These are phyloP conservation scores for Platanus orientalis DNA, from an alignment of 164 flowering plant genomes.

Conservation along the genomic window DNA sequence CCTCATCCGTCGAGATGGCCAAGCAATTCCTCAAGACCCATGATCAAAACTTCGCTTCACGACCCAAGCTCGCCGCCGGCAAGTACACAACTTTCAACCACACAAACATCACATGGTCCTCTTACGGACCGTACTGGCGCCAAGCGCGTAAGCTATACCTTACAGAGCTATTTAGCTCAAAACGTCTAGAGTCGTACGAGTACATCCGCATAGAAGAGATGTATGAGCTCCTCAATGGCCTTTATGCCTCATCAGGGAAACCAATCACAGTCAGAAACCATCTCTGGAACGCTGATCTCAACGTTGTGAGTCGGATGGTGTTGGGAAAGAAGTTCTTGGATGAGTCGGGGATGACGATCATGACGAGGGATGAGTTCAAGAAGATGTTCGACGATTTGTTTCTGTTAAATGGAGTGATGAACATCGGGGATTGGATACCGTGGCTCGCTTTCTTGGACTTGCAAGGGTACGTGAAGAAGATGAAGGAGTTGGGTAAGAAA, in stretches of 20 bases:
- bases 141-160: constrained; percentile 27
- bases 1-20: constrained; percentile 33
- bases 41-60: constrained; percentile 25
- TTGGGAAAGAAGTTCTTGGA: constrained; percentile 21
- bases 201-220: no score
- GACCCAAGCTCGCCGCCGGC: constrained; percentile 27
- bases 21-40: constrained; percentile 28
- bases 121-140: no score
- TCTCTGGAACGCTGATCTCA: constrained; percentile 15
- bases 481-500: constrained; percentile 48
- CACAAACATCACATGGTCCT: constrained; percentile 21
- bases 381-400: constrained; percentile 51
- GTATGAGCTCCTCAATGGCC: constrained; percentile 3
- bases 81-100: constrained; percentile 23
- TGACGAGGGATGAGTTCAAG: constrained; percentile 28
- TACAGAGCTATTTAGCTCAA: constrained; percentile 22
- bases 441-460: constrained; percentile 49
- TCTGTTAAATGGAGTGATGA: no score
- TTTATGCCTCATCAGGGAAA: constrained; percentile 9
- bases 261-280: constrained; percentile 18
- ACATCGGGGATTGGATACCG: constrained; percentile 59
- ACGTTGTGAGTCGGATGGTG: constrained; percentile 25
- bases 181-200: constrained; percentile 26
- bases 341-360: constrained; percentile 4
- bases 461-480: constrained; percentile 49